Evolutionary conservation across 2,329 filamentous ascomycete species (phyloP).

Genomic region (Macroventuria anomochaeta): DNA sequence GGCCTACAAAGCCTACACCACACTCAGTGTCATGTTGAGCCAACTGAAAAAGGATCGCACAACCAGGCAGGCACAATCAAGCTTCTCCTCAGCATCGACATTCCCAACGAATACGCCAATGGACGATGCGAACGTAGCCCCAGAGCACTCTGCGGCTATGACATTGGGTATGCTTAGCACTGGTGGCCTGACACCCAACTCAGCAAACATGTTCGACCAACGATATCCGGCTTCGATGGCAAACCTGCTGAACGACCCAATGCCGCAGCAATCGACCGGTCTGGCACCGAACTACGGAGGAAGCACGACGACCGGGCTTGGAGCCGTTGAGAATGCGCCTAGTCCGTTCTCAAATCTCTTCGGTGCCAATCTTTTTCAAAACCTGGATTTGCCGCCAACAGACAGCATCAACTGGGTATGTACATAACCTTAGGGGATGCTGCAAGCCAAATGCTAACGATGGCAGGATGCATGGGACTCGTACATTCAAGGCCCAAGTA

Average conservation of each 20-base stretch:
- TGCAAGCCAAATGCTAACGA: slow-evolving; percentile 16
- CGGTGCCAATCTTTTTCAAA: slow-evolving; percentile 56
- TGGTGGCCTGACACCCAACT: slow-evolving; percentile 63
- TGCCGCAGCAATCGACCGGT: slow-evolving; percentile 38
- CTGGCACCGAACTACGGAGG: slow-evolving; percentile 47
- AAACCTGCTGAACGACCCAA: slow-evolving; percentile 47
- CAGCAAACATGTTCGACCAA: slow-evolving; percentile 50
- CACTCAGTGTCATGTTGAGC: slow-evolving; percentile 83
- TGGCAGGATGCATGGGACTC: slow-evolving; percentile 68
- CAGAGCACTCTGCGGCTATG: slow-evolving; percentile 71
- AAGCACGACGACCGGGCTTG: slow-evolving; percentile 38
- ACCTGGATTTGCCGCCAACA: slow-evolving; percentile 60
- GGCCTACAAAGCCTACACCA: slow-evolving; percentile 81
- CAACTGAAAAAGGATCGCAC: slow-evolving; percentile 68
- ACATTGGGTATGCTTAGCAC: slow-evolving; percentile 72
- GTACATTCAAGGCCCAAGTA: slow-evolving; percentile 67
- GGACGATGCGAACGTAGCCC: slow-evolving; percentile 63
- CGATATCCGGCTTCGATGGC: slow-evolving; percentile 49
- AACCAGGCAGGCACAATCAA: slow-evolving; percentile 35
- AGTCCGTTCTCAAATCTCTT: slow-evolving; percentile 64
- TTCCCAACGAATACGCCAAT: slow-evolving; percentile 42
- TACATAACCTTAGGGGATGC: slow-evolving; percentile 9
- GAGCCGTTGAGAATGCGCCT: slow-evolving; percentile 50
- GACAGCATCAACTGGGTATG: slow-evolving; percentile 69
- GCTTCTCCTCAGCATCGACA: slow-evolving; percentile 39